A percentile compares a stretch with the other conserved stretches of the same genome.
Conservation (phyloP, 2,329 filamentous ascomycete genomes). For the Cyanodermella asteris region DNA sequence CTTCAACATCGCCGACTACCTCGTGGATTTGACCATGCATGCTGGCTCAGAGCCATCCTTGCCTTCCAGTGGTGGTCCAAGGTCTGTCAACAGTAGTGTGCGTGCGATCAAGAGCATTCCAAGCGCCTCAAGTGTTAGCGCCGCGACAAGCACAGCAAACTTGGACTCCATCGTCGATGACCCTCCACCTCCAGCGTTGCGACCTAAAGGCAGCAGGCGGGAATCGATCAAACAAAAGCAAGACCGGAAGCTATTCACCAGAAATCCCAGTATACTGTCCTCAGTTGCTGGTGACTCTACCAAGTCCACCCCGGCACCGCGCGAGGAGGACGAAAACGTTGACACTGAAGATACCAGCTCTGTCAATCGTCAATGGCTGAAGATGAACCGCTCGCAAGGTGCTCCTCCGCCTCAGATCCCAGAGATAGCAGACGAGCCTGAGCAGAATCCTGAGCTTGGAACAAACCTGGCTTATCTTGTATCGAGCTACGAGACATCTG, state of each 20-base stretch:
- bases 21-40: slow-evolving; percentile 96
- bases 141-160: slow-evolving; percentile 35
- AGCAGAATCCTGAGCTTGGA: slow-evolving; percentile 36
- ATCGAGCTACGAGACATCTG: slow-evolving; percentile 51
- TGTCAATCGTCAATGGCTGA: slow-evolving; percentile 36
- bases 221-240: slow-evolving; percentile 71
- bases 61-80: slow-evolving; percentile 36
- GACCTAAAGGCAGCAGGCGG: slow-evolving; percentile 48
- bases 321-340: slow-evolving; percentile 38
- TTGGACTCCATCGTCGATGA: slow-evolving; percentile 37
- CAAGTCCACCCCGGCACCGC: slow-evolving; percentile 43
- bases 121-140: slow-evolving; percentile 56
- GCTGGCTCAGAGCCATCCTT: slow-evolving; percentile 43
- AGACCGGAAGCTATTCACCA: slow-evolving; percentile 73
- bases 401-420: slow-evolving; percentile 32
- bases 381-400: slow-evolving; percentile 30
- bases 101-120: slow-evolving; percentile 76
- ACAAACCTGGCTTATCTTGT: slow-evolving; percentile 72
- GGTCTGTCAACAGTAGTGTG: slow-evolving; percentile 65
- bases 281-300: too few species aligned
- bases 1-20: slow-evolving; percentile 96
- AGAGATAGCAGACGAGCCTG: slow-evolving; percentile 46
- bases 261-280: too few species aligned
- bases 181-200: too few species aligned
- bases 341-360: slow-evolving; percentile 27